Conservation (phyloP, 2,329 filamentous ascomycete species). For the Fusarium sp. region DNA sequence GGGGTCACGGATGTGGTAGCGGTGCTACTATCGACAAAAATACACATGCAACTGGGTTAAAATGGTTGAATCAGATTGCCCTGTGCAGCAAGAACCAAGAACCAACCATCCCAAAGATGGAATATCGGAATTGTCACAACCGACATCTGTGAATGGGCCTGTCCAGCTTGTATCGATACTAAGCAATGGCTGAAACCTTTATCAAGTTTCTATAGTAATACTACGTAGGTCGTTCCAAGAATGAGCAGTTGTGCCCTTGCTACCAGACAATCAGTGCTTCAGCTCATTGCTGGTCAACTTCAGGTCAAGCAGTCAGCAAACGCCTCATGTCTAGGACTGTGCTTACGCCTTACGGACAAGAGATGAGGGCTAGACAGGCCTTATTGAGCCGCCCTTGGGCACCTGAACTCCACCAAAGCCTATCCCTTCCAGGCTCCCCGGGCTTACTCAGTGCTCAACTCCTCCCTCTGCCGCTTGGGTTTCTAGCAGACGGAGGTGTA, state of each 20-base stretch:
- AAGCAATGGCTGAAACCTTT: constrained; percentile 36
- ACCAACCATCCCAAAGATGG: constrained; percentile 3
- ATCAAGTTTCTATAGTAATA: constrained; percentile 25
- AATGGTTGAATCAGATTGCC: constrained; percentile 4
- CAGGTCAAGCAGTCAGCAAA: constrained; percentile 22
- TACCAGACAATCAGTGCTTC: constrained; percentile 26
- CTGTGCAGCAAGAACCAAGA: constrained; percentile 8
- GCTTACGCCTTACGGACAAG: neutral
- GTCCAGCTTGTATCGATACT: constrained; percentile 7
- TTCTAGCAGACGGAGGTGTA: constrained; percentile 15
- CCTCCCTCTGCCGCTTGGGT: neutral
- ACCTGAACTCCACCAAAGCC: constrained; percentile 30
- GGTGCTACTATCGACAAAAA: constrained; percentile 27
- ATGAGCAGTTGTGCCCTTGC: constrained; percentile 21
- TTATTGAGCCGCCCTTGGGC: constrained; percentile 36
- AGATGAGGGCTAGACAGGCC: constrained; percentile 30
- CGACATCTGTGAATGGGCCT: neutral
- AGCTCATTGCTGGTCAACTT: constrained; percentile 20
- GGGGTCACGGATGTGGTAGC: constrained; percentile 17
- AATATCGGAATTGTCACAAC: constrained; percentile 22
- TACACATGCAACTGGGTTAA: constrained; percentile 12
- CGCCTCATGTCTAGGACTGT: constrained; percentile 26
- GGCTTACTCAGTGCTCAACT: constrained; percentile 17
- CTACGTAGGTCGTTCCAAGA: constrained; percentile 4
- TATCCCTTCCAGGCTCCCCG: constrained; percentile 23